phyloP scores from a whole-genome alignment of 805 yeast species.

The Ogataea degrootiae region DNA sequence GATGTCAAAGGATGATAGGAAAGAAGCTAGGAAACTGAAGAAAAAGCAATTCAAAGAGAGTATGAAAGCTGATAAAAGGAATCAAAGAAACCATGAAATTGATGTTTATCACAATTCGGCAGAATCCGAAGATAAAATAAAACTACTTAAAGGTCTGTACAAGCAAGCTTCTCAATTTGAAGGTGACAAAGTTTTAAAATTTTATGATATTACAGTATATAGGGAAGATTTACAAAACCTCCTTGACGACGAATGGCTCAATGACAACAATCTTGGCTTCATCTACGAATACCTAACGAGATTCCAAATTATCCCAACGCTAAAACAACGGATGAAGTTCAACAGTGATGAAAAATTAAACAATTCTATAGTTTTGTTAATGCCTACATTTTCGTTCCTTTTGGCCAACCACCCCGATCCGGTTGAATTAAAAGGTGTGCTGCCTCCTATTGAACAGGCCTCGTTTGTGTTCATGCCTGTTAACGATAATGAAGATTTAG shows the following conservation, averaged over 20 bases:
- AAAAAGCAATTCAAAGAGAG: slow-evolving; percentile 17
- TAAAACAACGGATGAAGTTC: slow-evolving; percentile 23
- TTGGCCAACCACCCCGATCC: slow-evolving; percentile 49
- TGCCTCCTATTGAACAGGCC: slow-evolving; percentile 41
- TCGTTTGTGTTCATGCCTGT: slow-evolving; percentile 61
- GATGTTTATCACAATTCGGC: slow-evolving; percentile 1
- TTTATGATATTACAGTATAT: slow-evolving; percentile 53
- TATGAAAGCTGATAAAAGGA: slow-evolving; percentile 9
- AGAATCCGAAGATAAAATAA: slow-evolving; percentile 13
- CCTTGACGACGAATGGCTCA: slow-evolving; percentile 66
- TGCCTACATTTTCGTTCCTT: slow-evolving; percentile 64
- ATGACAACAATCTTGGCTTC: slow-evolving; percentile 63
- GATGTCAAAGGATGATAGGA: slow-evolving; percentile 14
- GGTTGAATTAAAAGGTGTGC: slow-evolving; percentile 34
- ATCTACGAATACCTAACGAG: slow-evolving; percentile 53
- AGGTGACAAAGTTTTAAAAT: slow-evolving; percentile 37
- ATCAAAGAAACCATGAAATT: neutral
- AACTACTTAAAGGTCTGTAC: slow-evolving; percentile 13
- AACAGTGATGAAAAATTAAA: slow-evolving; percentile 19
- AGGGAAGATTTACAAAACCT: slow-evolving; percentile 54
- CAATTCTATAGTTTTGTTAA: slow-evolving; percentile 35
- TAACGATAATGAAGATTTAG: slow-evolving; percentile 60
- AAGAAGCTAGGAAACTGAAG: slow-evolving; percentile 22
- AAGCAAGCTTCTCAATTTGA: slow-evolving; percentile 13
- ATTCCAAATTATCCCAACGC: slow-evolving; percentile 22